These are phyloP conservation scores for Cyclocybe cylindracea DNA, from an alignment of 768 basidiomycete species.

Conservation along the genomic window DNA sequence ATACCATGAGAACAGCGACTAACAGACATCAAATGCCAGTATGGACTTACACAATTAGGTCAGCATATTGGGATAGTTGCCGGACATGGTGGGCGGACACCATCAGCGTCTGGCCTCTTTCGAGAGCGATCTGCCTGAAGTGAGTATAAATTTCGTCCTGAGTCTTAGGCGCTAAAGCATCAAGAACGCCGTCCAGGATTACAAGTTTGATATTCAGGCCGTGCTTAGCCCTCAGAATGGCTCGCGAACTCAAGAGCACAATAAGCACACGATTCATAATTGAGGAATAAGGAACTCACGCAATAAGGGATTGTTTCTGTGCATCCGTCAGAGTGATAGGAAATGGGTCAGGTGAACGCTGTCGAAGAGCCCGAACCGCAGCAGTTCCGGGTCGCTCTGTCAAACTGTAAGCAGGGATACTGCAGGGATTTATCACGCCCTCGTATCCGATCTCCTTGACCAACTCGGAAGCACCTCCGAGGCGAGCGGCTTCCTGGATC, in stretches of 20 bases:
- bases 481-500: no score
- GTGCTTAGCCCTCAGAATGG: conserved; percentile 34
- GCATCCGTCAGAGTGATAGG: conserved; percentile 28
- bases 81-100: conserved; percentile 50
- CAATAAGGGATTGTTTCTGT: no score
- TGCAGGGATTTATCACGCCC: conserved; percentile 32
- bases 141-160: conserved; percentile 44
- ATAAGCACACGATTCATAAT: no score
- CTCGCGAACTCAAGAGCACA: conserved; percentile 34
- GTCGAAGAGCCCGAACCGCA: conserved; percentile 29
- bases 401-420: conserved; percentile 29
- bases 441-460: conserved; percentile 35
- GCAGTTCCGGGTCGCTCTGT: conserved; percentile 20
- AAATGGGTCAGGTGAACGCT: conserved; percentile 16
- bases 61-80: conserved; percentile 42
- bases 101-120: conserved; percentile 47
- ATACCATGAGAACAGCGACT: neutral
- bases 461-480: conserved; percentile 16
- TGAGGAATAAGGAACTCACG: no score
- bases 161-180: conserved; percentile 47
- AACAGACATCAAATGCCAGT: conserved; percentile 3
- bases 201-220: conserved; percentile 38
- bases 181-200: conserved; percentile 54
- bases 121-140: conserved; percentile 27
- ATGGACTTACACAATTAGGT: conserved; percentile 47